Evolutionary conservation across 2,329 filamentous ascomycete genomes (phyloP), one percentile per base, ranked within the genome.

Genomic region (Aspergillus eucalypticola): DNA sequence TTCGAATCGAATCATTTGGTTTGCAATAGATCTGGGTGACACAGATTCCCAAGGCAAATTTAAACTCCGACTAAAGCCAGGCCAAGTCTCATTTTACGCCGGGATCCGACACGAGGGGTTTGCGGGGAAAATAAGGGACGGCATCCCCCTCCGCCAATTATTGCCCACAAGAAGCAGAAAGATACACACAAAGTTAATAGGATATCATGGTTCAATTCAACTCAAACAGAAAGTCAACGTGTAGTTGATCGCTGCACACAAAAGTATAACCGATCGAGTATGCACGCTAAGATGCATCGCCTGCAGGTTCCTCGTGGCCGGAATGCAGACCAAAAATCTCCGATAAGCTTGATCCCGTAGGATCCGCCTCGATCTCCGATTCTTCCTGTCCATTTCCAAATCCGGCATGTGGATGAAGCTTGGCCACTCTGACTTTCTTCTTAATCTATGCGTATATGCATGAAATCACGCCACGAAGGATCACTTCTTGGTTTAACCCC

Each of bases 261-360:
- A 35, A 35, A 13, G 32, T 35, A 35, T 35, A 35, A 11, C 1
- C 21, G 11, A 11, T 42, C 41, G 17, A 25, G 41, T 44, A 44
- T 44, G 19, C 19, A 44, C 19, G 41, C 11, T 44, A 19, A 13
- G 19, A 44, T 23, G 41, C 41, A 44, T 44, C 41, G 19, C 23
- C 41, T 44, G 41, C 41, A 44, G 21, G 41, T 21, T 2, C 41
- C 41, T 44, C 44, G 25, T 49, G 21, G 25, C 46, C 11, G 25
- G 4, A 25, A 50, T 50, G 23, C 46, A 27, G 4, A 27, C 46
- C 46, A 50, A 50, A 27, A 50, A 32, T 29, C 46, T 50, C 46
- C 46, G 46, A 50, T 50, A 29, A 50, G 46, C 27, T 50, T 50
- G n/a, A 29, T 50, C 46, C 46, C 29, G 46, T 17, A 49, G 44